These are phyloP conservation scores for Dothideomycetes sp. DNA, from an alignment of 2,329 filamentous ascomycete species.

Conservation along the genomic window DNA sequence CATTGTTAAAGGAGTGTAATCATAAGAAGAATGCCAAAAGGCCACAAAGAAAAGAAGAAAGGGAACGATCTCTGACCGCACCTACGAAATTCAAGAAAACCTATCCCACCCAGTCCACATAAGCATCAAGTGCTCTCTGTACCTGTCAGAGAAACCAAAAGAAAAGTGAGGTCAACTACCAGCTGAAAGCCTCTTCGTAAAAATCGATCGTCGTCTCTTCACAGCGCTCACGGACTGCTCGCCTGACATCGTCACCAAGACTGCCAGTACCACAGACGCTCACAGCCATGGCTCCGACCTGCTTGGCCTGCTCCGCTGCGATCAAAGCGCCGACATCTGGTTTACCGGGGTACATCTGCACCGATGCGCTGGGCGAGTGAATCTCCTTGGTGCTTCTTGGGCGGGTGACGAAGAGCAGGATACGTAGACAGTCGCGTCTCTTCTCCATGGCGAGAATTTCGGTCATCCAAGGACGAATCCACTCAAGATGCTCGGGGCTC, in stretches of 20 bases:
- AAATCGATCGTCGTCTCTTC: constrained; percentile 63
- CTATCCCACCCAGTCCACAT: too few relatives aligned
- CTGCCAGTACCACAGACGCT: constrained; percentile 68
- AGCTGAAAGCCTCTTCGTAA: constrained; percentile 67
- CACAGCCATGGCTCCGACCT: constrained; percentile 82
- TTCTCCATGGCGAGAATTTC: constrained; percentile 71
- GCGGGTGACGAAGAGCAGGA: constrained; percentile 83
- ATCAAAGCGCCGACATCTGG: constrained; percentile 76
- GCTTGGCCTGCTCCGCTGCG: constrained; percentile 68
- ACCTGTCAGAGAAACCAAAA: neutral
- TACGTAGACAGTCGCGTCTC: constrained; percentile 71
- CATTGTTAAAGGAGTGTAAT: constrained; percentile 9
- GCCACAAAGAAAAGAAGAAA: neutral
- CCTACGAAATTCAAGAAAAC: too few relatives aligned
- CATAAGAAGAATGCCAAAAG: constrained; percentile 4
- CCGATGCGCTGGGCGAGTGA: constrained; percentile 63
- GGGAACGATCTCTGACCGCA: constrained; percentile 5
- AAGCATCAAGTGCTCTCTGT: too few relatives aligned
- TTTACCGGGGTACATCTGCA: constrained; percentile 86
- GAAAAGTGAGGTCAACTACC: constrained; percentile 32
- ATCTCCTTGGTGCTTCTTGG: constrained; percentile 79
- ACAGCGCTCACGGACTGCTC: constrained; percentile 56
- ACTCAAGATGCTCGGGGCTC: constrained; percentile 79
- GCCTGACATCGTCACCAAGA: constrained; percentile 65
- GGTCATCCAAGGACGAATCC: constrained; percentile 88